phyloP scores from a whole-genome alignment of 805 yeast genomes.

The Candida ipomoeae region DNA sequence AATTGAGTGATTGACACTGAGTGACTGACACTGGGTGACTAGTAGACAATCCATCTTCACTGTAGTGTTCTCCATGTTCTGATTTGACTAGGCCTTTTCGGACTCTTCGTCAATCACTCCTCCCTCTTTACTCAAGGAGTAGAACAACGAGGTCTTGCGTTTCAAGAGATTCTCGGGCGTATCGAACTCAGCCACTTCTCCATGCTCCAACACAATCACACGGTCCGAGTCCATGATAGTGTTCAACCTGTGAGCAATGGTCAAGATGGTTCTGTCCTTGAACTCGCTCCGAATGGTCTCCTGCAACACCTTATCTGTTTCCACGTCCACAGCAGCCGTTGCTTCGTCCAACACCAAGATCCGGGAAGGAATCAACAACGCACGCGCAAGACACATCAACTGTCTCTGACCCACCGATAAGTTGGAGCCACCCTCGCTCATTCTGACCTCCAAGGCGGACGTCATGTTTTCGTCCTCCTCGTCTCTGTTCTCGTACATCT shows the following conservation, averaged over 20 bases:
- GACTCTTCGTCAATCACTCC: conserved; percentile 45
- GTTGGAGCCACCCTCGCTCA: conserved; percentile 45
- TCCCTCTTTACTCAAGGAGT: conserved; percentile 76
- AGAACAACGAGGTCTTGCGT: conserved; percentile 66
- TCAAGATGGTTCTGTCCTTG: conserved; percentile 70
- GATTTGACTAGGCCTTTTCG: not conserved
- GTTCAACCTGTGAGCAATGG: conserved; percentile 81
- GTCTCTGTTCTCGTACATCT: conserved; percentile 32
- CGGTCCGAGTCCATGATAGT: conserved; percentile 79
- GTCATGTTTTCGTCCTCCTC: conserved; percentile 20
- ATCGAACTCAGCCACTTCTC: conserved; percentile 73
- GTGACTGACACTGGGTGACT: too few species aligned
- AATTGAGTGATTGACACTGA: too few species aligned
- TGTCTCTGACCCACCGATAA: conserved; percentile 52
- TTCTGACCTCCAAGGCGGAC: conserved; percentile 30
- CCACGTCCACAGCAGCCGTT: conserved; percentile 85
- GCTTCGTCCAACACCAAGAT: conserved; percentile 79
- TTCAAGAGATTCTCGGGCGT: conserved; percentile 64
- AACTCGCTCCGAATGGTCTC: conserved; percentile 74
- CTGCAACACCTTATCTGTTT: conserved; percentile 74
- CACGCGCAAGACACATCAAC: conserved; percentile 76
- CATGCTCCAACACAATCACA: conserved; percentile 71
- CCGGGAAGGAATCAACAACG: conserved; percentile 55
- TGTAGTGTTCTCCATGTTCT: too few species aligned
- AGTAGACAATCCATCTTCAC: too few species aligned